Percentiles rank a stretch among this genome's conserved stretches.
Conservation (phyloP, 345 rosid genomes). For the Cardamine chenopodiifolia region DNA sequence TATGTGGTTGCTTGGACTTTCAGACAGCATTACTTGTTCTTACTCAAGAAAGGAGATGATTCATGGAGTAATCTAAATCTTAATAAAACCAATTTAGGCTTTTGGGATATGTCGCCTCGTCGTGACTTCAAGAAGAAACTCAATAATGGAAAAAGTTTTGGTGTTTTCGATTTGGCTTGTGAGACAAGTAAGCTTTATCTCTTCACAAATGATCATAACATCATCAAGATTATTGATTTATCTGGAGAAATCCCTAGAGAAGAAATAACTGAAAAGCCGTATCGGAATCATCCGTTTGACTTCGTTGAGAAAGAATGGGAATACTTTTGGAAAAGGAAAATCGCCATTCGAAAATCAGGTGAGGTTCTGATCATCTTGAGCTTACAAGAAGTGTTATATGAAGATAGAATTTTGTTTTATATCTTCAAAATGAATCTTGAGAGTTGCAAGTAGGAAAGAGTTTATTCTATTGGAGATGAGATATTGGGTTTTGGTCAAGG, state of each 20-base stretch:
- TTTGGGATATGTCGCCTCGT: neutral
- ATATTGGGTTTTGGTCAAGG: constrained; percentile 30
- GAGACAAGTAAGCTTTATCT: constrained; percentile 8
- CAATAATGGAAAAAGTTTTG: neutral
- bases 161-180: neutral
- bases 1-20: constrained; percentile 17
- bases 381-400: neutral
- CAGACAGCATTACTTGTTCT: constrained; percentile 15
- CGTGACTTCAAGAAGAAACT: neutral
- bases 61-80: neutral
- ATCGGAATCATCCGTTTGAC: neutral
- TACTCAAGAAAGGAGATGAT: neutral
- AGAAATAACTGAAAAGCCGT: neutral
- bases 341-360: constrained; percentile 2
- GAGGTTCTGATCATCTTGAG: constrained; percentile 25
- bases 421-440: constrained; percentile 28
- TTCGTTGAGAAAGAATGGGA: constrained; percentile 9
- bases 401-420: constrained; percentile 14
- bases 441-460: constrained; percentile 23
- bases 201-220: neutral
- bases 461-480: constrained; percentile 23
- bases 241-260: neutral
- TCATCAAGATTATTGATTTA: constrained; percentile 1
- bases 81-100: neutral
- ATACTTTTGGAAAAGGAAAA: constrained; percentile 14